Base-by-base conservation (phyloP, 768 basidiomycete species). In the Paxillus ammoniavirescens region DNA sequence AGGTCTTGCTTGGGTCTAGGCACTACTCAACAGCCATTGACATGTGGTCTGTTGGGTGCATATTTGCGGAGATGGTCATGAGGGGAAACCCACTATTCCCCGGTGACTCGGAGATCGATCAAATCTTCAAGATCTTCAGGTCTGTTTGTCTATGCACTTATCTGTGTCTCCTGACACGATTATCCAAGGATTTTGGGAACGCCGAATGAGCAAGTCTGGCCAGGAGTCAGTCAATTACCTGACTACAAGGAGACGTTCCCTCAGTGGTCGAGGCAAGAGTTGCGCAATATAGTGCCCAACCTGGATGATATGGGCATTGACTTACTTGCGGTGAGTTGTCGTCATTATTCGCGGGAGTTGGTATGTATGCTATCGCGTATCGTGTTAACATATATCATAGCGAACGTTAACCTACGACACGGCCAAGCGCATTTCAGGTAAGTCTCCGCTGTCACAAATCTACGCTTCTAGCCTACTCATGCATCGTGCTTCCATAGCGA, bases 31-130 rank as follows among this genome's bases (percentile, higher is more conserved):
- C 97, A 2, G 92, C 93, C 3, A 91, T 99, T 64, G 97, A 99
- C 74, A 97, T 98, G 93, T 99, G 97, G 97, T 95, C 93, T n/a
- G 96, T 99, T 18, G 97, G 90, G 0, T 98, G 95, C 66, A 98
- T 99, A 68, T 93, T 97, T 65, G 96, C 96, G 8, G 97, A 99
- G 75, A 98, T 98, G 96, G 88, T 93, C 50, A 91, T 95, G 89
- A 81, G 84, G 55, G 90, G 90, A 60, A 86, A 67, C 83, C 82
- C 96, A 2, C 78, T 98, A 12, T 99, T 99, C 81, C 96, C 97
- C 21, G 97, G 97, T 5, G 97, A 99, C 74, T 98, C 97, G 26
- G 97, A 99, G 75, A 99, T 98, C 66, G 97, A 99, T 73, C 97
- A 99, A 77, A 98, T 98, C 59, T 98, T 98, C 83, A 89, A 93